Base-by-base conservation (phyloP, 2,329 filamentous ascomycete species). In the Alternaria ventricosa region DNA sequence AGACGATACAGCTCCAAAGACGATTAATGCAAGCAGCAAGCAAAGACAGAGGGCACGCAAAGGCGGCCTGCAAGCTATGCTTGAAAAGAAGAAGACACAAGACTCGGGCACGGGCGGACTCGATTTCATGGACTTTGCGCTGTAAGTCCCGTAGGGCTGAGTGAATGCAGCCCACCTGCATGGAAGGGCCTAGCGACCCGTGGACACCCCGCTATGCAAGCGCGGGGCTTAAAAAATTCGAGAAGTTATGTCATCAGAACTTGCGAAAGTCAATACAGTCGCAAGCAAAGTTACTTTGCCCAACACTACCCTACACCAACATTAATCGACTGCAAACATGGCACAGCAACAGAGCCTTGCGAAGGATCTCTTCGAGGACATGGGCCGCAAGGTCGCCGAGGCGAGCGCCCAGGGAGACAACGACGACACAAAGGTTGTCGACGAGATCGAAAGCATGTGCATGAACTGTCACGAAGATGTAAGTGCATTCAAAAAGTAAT, bases 21-120 rank as follows among this genome's bases (percentile, higher is more conserved):
- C 84, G 46, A 77, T 81, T 13, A 86, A 78, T 57, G 72, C 76
- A 33, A 79, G 73, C 76, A 87, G 85, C 78, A 87, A 87, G 75
- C 86, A 86, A 69, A 79, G 86, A 68, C 84, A 85, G 23, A 87
- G 86, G 70, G 79, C 84, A 59, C 79, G 86, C 25, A 88, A 87
- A 66, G 84, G 84, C 27, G 85, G 85, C 5, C 74, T 88, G 11
- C 84, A 87, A 69, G 85, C 85, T 36, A 78, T 87, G 60, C 78
- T 88, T n/a, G 83, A 83, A 6, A 83, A 81, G 65, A 81, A 71
- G 70, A 82, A 82, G 60, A 69, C 69, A 69, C 56, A 83, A 75
- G 66, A 60, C 20, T 74, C 77, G 18, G 61, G 50, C 68, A 73
- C 74, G 53, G 76, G 78, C 63, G 72, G 77, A 70, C 78, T 87